These are phyloP conservation scores for Solanum aculeatissimum DNA, from an alignment of 305 asterid species.

Conservation along the genomic window DNA sequence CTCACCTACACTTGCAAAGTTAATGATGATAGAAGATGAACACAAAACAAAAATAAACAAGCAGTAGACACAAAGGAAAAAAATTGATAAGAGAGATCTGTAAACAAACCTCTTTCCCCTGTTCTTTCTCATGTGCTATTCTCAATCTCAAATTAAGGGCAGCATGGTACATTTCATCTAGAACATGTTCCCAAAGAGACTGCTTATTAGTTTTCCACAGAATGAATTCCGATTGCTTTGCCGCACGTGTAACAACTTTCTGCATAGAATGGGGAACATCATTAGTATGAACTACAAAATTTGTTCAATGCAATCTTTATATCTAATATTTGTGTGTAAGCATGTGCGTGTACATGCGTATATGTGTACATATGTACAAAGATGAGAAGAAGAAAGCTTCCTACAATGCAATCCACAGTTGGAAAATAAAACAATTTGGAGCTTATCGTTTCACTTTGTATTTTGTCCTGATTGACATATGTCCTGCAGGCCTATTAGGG, in stretches of 20 bases:
- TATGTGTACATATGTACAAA: background rate
- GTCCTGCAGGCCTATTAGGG: background rate
- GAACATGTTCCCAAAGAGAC: constrained; percentile 29
- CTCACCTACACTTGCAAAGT: background rate
- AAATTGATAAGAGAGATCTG: background rate
- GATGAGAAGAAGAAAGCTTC: background rate
- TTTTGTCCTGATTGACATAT: background rate
- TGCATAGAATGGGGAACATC: constrained; percentile 18
- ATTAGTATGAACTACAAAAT: background rate
- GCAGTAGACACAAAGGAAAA: background rate
- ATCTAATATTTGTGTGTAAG: background rate
- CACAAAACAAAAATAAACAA: background rate
- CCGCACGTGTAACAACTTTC: constrained; percentile 34
- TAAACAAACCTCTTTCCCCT: constrained; percentile 50
- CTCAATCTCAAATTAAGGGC: constrained; percentile 73
- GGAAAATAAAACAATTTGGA: background rate
- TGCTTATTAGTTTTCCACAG: constrained; percentile 50
- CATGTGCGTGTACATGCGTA: background rate
- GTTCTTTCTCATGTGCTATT: constrained; percentile 49
- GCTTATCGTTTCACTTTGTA: background rate
- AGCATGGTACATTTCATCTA: constrained; percentile 86
- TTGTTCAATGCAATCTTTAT: background rate
- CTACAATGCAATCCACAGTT: background rate
- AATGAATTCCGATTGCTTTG: constrained; percentile 19
- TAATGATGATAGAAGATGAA: background rate